Evolutionary conservation across 2,329 filamentous ascomycete genomes (phyloP).

Genomic region (Scedosporium apiospermum): DNA sequence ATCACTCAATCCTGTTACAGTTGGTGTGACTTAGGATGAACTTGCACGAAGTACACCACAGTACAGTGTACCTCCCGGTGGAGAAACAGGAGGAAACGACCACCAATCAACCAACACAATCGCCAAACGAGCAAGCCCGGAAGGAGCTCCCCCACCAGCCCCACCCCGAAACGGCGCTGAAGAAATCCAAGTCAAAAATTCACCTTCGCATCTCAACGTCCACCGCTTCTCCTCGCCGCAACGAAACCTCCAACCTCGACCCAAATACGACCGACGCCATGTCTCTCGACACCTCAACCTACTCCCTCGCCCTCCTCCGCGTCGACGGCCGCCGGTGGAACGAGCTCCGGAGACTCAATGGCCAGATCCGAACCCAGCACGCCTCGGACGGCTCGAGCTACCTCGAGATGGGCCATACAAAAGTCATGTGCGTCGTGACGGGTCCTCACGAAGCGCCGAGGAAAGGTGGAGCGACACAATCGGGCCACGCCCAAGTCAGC

Average conservation of each 20-base stretch:
- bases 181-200: not conserved
- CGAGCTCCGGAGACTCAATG: constrained; percentile 80
- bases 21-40: too few relatives aligned
- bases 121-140: not conserved
- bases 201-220: not conserved
- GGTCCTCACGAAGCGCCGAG: constrained; percentile 60
- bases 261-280: constrained; percentile 33
- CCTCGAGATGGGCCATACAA: constrained; percentile 95
- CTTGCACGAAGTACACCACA: too few relatives aligned
- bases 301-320: constrained; percentile 74
- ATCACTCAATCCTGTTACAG: too few relatives aligned
- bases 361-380: constrained; percentile 84
- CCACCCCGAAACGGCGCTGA: not conserved
- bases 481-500: constrained; percentile 51
- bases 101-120: not conserved
- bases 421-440: constrained; percentile 85
- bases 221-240: not conserved
- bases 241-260: not conserved
- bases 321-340: constrained; percentile 91
- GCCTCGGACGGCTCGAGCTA: constrained; percentile 89
- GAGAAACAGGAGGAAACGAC: not conserved
- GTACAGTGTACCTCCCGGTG: too few relatives aligned
- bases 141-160: not conserved
- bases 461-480: constrained; percentile 11
- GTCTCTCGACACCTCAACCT: constrained; percentile 92